These are phyloP conservation scores for Astrothelium subdiscretum DNA, from an alignment of 495 filamentous ascomycete species.

Conservation along the genomic window DNA sequence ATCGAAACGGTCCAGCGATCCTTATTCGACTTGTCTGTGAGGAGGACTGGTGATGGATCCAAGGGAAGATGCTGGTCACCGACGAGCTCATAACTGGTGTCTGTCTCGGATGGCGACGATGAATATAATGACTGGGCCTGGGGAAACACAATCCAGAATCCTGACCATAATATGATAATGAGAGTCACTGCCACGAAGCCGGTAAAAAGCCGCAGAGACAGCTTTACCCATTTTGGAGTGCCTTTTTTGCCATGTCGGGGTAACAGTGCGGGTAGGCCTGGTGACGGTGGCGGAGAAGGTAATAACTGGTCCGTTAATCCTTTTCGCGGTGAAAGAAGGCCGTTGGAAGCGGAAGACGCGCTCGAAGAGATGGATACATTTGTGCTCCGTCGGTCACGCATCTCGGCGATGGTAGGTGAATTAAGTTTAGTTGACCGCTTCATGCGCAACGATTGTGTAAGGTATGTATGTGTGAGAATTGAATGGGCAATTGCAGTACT, in stretches of 20 bases:
- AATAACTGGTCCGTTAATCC: constrained; percentile 49
- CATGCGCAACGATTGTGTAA: neutral
- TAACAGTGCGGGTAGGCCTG: constrained; percentile 50
- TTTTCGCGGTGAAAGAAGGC: constrained; percentile 40
- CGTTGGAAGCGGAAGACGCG: constrained; percentile 19
- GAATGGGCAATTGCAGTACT: neutral
- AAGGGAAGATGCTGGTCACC: constrained; percentile 39
- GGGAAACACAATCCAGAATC: neutral
- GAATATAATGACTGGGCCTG: neutral
- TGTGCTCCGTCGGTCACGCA: constrained; percentile 29
- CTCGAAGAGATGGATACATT: constrained; percentile 25
- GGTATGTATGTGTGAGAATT: neutral
- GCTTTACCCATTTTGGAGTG: neutral
- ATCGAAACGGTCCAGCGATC: constrained; percentile 62
- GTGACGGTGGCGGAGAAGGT: constrained; percentile 49
- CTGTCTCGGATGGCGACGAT: neutral
- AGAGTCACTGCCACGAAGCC: constrained; percentile 2
- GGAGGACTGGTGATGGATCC: constrained; percentile 46
- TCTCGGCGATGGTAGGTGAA: constrained; percentile 6
- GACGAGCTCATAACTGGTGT: constrained; percentile 36
- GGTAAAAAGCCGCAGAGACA: constrained; percentile 4
- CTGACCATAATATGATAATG: constrained; percentile 4
- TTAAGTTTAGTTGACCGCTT: constrained; percentile 3
- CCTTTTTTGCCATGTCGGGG: constrained; percentile 40
- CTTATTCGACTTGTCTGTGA: constrained; percentile 44